Conservation (phyloP, 345 rosid genomes). For the Hevea brasiliensis region DNA sequence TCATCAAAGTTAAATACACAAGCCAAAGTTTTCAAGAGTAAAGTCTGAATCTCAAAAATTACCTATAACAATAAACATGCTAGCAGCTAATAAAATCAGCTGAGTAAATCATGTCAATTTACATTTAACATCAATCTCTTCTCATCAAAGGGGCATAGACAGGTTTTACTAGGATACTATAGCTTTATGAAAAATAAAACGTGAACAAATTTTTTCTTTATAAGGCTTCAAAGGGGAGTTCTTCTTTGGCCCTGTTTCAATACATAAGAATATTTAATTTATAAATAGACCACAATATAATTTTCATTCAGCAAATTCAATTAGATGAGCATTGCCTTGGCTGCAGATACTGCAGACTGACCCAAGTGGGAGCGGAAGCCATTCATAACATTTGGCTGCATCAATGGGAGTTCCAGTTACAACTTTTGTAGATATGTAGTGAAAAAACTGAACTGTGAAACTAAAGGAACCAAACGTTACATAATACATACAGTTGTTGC, state of each 20-base stretch:
- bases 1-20: background rate
- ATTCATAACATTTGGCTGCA: constrained; percentile 79
- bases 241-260: background rate
- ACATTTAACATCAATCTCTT: background rate
- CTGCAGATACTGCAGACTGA: constrained; percentile 89
- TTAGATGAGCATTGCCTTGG: constrained; percentile 54
- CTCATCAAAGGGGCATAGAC: too few species aligned
- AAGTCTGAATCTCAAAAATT: background rate
- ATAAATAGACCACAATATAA: background rate
- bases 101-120: background rate
- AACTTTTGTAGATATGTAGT: constrained; percentile 21
- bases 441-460: constrained; percentile 28
- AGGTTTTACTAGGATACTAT: background rate
- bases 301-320: constrained; percentile 8
- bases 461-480: constrained; percentile 41
- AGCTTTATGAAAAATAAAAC: background rate
- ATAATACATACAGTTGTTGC: constrained; percentile 99
- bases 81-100: background rate
- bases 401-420: constrained; percentile 29
- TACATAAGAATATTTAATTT: too few species aligned
- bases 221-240: too few species aligned
- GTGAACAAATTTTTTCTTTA: too few species aligned
- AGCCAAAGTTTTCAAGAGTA: background rate
- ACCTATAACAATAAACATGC: background rate
- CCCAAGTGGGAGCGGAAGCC: constrained; percentile 73